phyloP scores from a whole-genome alignment of 2,329 filamentous ascomycete genomes.

The Xylaria sp. region DNA sequence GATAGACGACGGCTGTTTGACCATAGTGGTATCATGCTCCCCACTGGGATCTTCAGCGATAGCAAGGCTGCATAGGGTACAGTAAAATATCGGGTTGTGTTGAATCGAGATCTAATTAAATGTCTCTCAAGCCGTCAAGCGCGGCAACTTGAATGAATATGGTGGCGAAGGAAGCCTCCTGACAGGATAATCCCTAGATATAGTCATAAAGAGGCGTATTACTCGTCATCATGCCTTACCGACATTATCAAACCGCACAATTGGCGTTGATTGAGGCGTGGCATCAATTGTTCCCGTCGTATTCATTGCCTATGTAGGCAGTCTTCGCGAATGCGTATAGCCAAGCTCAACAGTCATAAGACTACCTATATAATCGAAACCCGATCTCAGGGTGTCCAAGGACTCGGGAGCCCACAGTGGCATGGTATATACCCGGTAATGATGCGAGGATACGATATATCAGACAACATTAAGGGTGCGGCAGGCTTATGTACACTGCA shows the following conservation, averaged over 20 bases:
- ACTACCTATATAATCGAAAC: slow-evolving; percentile 30
- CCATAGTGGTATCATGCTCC: background rate
- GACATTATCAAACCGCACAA: slow-evolving; percentile 8
- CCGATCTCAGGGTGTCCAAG: slow-evolving; percentile 25
- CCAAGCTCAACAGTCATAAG: slow-evolving; percentile 25
- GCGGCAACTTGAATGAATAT: background rate
- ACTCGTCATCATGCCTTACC: slow-evolving; percentile 10
- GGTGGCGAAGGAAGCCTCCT: background rate
- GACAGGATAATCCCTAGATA: slow-evolving; percentile 11
- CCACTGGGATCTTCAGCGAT: slow-evolving; percentile 4
- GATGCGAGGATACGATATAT: slow-evolving; percentile 16
- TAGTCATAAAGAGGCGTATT: slow-evolving; percentile 1
- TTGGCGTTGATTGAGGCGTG: slow-evolving; percentile 2
- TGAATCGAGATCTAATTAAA: slow-evolving; percentile 8
- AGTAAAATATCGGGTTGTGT: background rate
- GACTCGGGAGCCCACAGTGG: slow-evolving; percentile 29
- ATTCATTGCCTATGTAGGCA: slow-evolving; percentile 15
- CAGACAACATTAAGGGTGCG: slow-evolving; percentile 32
- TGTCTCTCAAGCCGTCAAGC: background rate
- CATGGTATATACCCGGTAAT: slow-evolving; percentile 24
- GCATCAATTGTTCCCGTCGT: slow-evolving; percentile 3
- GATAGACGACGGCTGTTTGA: background rate
- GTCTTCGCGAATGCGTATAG: slow-evolving; percentile 10
- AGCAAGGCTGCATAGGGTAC: background rate
- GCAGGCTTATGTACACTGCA: slow-evolving; percentile 34